Base-by-base conservation (phyloP, 2,329 filamentous ascomycete species). In the Fusarium continuum region DNA sequence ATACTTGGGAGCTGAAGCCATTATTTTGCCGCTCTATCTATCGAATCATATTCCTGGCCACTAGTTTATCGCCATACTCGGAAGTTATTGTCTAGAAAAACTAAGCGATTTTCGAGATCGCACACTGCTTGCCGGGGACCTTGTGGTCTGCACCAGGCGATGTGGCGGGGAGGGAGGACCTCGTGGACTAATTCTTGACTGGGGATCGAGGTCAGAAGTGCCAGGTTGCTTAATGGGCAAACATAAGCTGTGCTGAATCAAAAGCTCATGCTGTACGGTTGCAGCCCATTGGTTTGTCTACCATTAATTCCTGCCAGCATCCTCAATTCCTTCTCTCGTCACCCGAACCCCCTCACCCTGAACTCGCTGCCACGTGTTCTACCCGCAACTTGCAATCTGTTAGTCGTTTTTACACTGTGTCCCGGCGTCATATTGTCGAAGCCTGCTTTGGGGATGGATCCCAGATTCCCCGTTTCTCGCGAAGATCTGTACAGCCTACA, bases 401-500 rank as follows among this genome's bases (percentile, higher is more conserved):
- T 25, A n/a, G 34, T n/a, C 36, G 46, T 23, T 51, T 45, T 29
- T 32, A 32, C 26, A 23, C 28, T 25, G 31, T 25, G 26, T 28
- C 22, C 23, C 25, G 32, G 43, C 11, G 19, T 43, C 32, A 38
- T 49, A 20, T 41, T 46, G 38, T 35, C 32, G 29, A 31, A 35
- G 43, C 35, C 36, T 47, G 47, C 47, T 39, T 35, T 60, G 76
- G 85, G 83, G 67, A 90, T 90, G 87, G 87, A 90, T 84, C 77
- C 83, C 65, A 84, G 86, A 68, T 87, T 86, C 72, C 73, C 82
- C 40, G 79, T 83, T 67, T 81, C 82, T 69, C 84, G 85, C 72
- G 87, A 89, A 80, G 86, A 89, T 77, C 79, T 89, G 72, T 86
- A 88, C 74, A 84, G 81, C 81, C 80, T 90, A 75, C 86, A 89